Evolutionary conservation across 768 basidiomycete species (phyloP).

Genomic region (Cystofilobasidium ferigula): DNA sequence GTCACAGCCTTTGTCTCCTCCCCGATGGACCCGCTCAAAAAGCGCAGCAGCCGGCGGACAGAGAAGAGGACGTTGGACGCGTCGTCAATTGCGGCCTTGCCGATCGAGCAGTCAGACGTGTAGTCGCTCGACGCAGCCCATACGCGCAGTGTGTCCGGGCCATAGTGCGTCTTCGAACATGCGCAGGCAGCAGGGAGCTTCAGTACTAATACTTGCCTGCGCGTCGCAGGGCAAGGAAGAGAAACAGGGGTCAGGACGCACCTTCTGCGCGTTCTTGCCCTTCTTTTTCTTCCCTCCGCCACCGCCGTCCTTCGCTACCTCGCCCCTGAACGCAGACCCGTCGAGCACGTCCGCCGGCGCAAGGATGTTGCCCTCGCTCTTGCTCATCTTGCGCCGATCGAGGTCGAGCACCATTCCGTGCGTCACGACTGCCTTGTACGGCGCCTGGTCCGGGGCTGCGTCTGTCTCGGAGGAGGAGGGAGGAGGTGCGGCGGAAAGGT

Average conservation of each 20-base stretch:
- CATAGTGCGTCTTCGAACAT: slow-evolving; percentile 54
- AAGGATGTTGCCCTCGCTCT: slow-evolving; percentile 82
- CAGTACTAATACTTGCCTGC: no score
- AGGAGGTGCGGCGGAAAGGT: slow-evolving; percentile 47
- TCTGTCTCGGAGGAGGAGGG: background rate
- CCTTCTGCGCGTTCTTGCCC: background rate
- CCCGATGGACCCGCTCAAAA: slow-evolving; percentile 69
- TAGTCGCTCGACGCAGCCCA: slow-evolving; percentile 91
- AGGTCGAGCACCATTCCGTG: slow-evolving; percentile 96
- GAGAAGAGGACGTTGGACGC: slow-evolving; percentile 73
- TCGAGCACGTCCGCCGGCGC: slow-evolving; percentile 69
- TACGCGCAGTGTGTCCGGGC: slow-evolving; percentile 68
- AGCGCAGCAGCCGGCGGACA: slow-evolving; percentile 55
- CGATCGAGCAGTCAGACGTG: slow-evolving; percentile 75
- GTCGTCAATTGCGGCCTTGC: slow-evolving; percentile 62
- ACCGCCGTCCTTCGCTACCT: no score
- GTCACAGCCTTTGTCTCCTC: slow-evolving; percentile 22
- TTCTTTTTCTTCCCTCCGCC: background rate
- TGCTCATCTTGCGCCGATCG: slow-evolving; percentile 89
- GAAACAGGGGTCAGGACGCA: background rate
- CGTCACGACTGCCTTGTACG: slow-evolving; percentile 74
- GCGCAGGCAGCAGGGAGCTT: background rate
- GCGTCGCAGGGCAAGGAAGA: background rate
- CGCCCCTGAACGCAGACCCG: slow-evolving; percentile 40
- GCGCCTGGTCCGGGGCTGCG: slow-evolving; percentile 38